Evolutionary conservation across 352 stramenopile genomes (phyloP), one percentile per base, ranked within the genome.

Genomic region (Saprolegnia parasitica): DNA sequence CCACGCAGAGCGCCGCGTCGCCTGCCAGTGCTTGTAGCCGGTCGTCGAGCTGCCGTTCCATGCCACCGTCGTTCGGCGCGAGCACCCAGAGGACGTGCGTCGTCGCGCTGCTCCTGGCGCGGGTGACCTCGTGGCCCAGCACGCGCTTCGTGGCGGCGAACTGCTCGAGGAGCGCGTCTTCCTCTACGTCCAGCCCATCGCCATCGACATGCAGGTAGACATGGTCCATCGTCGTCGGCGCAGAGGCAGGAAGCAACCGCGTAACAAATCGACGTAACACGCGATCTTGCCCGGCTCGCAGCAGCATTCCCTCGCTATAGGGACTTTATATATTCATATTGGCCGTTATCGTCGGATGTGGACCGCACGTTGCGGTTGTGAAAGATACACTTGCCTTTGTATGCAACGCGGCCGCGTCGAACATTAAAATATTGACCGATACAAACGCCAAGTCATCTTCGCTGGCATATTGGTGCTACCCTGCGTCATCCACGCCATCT

Each of bases 101-200:
- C 52, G 52, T n/a, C n/a, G 4, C 52, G n/a, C 20, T 24, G 11
- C 35, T 40, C 13, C 52, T n/a, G 24, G 35, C n/a, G 35, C 46
- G 56, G 15, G 21, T 21, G 1, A 54, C 40, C 6, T 20, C 29
- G 26, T 70, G 63, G n/a, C 63, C 63, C 4, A 70, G 63, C 39
- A 52, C 63, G n/a, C 50, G 46, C 63, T 61, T 70, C 13, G 63
- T 61, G 10, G 10, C 39, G 4, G 20, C n/a, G 54, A 70, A 70
- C n/a, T 70, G 18, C 10, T 49, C 0, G 20, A 70, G 32, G n/a
- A 70, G 26, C n/a, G 15, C n/a, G 15, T 61, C 46, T 42, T 70
- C 54, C 4, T 46, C 24, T 9, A 6, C 6, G 21, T 15, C 10
- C 1, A 60, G 23, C 50, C 26, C 62, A 50, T 70, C 46, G 45